phyloP scores from a whole-genome alignment of 2,329 filamentous ascomycete genomes.

The Aureobasidium vineae region DNA sequence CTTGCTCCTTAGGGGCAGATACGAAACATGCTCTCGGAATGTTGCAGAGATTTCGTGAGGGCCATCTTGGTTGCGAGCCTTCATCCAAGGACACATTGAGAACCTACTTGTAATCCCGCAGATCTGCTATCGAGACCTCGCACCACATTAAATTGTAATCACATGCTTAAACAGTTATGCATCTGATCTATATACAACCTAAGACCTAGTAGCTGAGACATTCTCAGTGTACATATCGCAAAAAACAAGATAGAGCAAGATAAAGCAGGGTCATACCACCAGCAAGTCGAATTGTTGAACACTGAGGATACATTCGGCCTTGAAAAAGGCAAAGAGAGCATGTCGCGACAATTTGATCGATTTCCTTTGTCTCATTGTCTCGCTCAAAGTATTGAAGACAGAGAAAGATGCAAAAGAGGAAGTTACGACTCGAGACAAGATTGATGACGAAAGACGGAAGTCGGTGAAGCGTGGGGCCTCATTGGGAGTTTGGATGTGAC shows the following conservation, averaged over 20 bases:
- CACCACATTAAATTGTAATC: no score
- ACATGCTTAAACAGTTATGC: no score
- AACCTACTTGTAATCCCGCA: no score
- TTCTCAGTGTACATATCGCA: neutral
- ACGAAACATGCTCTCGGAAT: no score
- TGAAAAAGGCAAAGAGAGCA: neutral
- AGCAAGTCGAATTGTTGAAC: neutral
- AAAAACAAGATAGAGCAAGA: neutral
- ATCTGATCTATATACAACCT: no score
- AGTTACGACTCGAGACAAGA: neutral
- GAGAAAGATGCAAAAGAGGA: neutral
- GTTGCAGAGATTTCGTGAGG: no score
- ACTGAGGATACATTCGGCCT: neutral
- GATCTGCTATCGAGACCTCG: no score
- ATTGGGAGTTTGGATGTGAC: constrained; percentile 16
- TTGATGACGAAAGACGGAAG: neutral
- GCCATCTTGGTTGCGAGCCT: no score
- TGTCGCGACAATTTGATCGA: no score
- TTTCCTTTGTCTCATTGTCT: neutral
- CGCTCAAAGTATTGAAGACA: neutral
- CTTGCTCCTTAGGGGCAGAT: no score
- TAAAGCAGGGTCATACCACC: neutral
- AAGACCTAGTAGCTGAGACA: no score
- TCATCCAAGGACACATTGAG: no score
- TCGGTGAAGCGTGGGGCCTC: constrained; percentile 21